phyloP scores from a whole-genome alignment of 352 stramenopile genomes.

The Pythium graminicola region DNA sequence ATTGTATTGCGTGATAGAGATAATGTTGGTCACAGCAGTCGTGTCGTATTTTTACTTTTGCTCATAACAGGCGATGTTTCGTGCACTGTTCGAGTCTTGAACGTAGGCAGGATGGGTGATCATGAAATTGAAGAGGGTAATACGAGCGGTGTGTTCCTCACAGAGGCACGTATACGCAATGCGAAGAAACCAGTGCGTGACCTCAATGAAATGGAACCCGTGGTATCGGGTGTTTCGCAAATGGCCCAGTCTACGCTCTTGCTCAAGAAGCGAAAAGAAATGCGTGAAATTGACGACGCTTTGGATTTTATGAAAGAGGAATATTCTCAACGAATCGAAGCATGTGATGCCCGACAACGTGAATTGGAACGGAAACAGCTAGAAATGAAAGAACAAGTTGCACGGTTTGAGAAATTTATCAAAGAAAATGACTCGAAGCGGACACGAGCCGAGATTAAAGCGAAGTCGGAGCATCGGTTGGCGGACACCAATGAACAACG shows the following conservation, averaged over 20 bases:
- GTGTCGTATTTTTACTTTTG: no score
- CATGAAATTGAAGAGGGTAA: conserved; percentile 38
- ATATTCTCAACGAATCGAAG: conserved; percentile 83
- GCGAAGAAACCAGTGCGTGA: conserved; percentile 46
- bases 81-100: no score
- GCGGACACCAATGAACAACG: conserved; percentile 72
- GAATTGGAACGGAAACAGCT: conserved; percentile 84
- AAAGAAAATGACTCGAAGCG: conserved; percentile 92
- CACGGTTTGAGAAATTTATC: conserved; percentile 91
- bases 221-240: conserved; percentile 79
- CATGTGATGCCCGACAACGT: conserved; percentile 68
- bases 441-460: conserved; percentile 81
- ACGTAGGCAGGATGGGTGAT: conserved; percentile 25
- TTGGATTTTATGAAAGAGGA: conserved; percentile 93
- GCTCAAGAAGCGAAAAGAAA: conserved; percentile 91
- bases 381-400: conserved; percentile 89
- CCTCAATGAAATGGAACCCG: conserved; percentile 64
- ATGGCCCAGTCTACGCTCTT: conserved; percentile 88
- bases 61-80: no score
- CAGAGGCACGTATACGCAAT: conserved; percentile 58
- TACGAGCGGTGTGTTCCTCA: conserved; percentile 55
- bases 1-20: not conserved
- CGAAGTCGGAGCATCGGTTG: conserved; percentile 75
- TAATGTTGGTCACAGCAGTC: no score
- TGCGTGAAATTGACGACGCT: conserved; percentile 89